Percentiles rank a stretch among this genome's conserved stretches.
Conservation (phyloP, 2,329 filamentous ascomycete genomes). For the Metarhizium rileyi region DNA sequence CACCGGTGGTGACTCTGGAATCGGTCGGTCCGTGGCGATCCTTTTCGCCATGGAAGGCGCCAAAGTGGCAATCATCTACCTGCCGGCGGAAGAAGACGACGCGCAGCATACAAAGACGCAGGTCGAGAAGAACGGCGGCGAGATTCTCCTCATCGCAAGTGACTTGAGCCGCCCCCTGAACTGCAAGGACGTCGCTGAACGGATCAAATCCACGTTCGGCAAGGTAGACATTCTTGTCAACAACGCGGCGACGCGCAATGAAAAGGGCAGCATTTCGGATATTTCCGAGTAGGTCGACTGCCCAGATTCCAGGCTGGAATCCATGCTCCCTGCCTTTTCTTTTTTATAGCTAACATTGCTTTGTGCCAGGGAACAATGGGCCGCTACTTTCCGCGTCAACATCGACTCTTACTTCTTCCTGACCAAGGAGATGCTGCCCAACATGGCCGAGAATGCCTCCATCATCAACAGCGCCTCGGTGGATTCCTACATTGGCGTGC, state of each 20-base stretch:
- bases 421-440: not conserved
- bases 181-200: not conserved
- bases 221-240: not conserved
- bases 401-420: not conserved
- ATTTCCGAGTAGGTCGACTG: not conserved
- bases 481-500: not conserved
- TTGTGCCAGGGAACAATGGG: not conserved
- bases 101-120: slow-evolving; percentile 3
- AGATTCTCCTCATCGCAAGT: not conserved
- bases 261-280: not conserved
- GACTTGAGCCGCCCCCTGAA: not conserved
- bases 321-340: too few relatives aligned
- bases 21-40: slow-evolving; percentile 9
- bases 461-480: not conserved
- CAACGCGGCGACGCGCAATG: not conserved
- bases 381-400: not conserved
- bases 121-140: not conserved
- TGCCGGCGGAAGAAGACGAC: slow-evolving; percentile 10
- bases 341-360: not conserved
- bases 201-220: not conserved
- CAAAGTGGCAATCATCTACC: slow-evolving; percentile 10
- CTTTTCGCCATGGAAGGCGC: slow-evolving; percentile 10
- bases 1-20: slow-evolving; percentile 58
- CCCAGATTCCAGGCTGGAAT: too few relatives aligned
- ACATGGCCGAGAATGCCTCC: not conserved